A percentile compares a stretch with the other conserved stretches of the same genome.
Conservation (phyloP, 495 filamentous ascomycete species). For the Bacidia gigantensis region DNA sequence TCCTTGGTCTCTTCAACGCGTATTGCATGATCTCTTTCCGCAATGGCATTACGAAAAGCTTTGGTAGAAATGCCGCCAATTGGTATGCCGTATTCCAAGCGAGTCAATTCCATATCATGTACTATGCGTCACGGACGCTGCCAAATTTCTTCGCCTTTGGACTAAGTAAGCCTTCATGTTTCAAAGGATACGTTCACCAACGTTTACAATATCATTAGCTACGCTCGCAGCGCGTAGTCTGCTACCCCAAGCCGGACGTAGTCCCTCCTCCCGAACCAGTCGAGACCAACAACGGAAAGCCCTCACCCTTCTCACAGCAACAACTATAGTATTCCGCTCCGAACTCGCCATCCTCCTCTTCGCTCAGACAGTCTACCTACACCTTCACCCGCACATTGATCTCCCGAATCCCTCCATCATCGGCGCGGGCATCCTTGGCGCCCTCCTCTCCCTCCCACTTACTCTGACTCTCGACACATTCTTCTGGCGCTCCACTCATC, state of each 20-base stretch:
- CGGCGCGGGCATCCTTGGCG: slow-evolving; percentile 52
- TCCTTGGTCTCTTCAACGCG: slow-evolving; percentile 72
- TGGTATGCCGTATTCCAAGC: slow-evolving; percentile 78
- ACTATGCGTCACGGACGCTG: slow-evolving; percentile 82
- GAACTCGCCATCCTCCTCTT: slow-evolving; percentile 74
- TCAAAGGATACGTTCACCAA: background rate
- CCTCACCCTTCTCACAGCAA: slow-evolving; percentile 62
- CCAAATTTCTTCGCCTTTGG: slow-evolving; percentile 97
- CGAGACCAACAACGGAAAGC: slow-evolving; percentile 36
- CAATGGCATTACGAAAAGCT: slow-evolving; percentile 46
- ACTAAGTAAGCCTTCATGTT: slow-evolving; percentile 39
- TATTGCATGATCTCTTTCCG: slow-evolving; percentile 50
- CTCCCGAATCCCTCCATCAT: slow-evolving; percentile 42
- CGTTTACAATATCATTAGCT: slow-evolving; percentile 27
- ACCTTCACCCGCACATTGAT: slow-evolving; percentile 40
- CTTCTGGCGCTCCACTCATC: slow-evolving; percentile 64
- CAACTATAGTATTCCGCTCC: slow-evolving; percentile 78
- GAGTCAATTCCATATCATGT: slow-evolving; percentile 85
- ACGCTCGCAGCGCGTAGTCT: slow-evolving; percentile 59
- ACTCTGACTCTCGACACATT: slow-evolving; percentile 72
- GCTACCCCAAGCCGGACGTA: slow-evolving; percentile 38
- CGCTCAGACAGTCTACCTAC: slow-evolving; percentile 40
- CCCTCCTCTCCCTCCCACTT: slow-evolving; percentile 42
- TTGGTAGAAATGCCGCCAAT: slow-evolving; percentile 52
- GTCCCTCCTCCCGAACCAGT: slow-evolving; percentile 20